Evolutionary conservation across 192 early-diverging fungal species (phyloP).

Genomic region (Phlyctochytrium arcticum): DNA sequence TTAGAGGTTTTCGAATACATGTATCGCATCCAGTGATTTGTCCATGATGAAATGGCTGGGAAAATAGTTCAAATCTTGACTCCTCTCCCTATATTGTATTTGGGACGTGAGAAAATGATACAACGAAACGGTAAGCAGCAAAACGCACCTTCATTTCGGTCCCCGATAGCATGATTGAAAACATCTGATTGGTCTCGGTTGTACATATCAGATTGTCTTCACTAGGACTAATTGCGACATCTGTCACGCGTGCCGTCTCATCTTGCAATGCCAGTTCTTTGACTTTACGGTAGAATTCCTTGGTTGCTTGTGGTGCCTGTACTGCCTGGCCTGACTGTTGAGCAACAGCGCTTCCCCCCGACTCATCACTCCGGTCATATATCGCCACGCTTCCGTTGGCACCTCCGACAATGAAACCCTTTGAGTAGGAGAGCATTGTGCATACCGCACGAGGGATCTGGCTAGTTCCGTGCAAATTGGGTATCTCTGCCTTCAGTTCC

Average conservation of each 20-base stretch:
- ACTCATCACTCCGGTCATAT: conserved; percentile 39
- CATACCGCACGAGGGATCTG: conserved; percentile 18
- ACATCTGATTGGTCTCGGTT: conserved; percentile 44
- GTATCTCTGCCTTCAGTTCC: conserved; percentile 45
- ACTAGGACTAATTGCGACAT: conserved; percentile 45
- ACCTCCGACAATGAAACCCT: conserved; percentile 46
- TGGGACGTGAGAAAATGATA: background rate
- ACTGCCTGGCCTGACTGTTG: conserved; percentile 12
- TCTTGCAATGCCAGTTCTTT: conserved; percentile 39
- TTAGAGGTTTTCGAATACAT: conserved; percentile 52
- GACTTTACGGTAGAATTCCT: conserved; percentile 39
- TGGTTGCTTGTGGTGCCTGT: conserved; percentile 12
- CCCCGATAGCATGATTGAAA: conserved; percentile 23
- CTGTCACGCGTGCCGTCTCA: conserved; percentile 37
- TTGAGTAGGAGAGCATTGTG: conserved; percentile 30
- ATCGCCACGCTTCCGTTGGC: conserved; percentile 32
- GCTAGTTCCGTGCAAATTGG: conserved; percentile 4
- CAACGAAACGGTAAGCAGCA: background rate
- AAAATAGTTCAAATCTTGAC: conserved; percentile 46
- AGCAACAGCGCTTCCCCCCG: background rate
- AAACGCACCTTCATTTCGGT: conserved; percentile 40
- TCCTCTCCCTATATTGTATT: conserved; percentile 50
- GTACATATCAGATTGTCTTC: conserved; percentile 47
- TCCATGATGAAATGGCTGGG: conserved; percentile 56
- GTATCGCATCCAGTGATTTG: conserved; percentile 46